phyloP scores from a whole-genome alignment of 2,329 filamentous ascomycete species.

The Tolypocladium album region DNA sequence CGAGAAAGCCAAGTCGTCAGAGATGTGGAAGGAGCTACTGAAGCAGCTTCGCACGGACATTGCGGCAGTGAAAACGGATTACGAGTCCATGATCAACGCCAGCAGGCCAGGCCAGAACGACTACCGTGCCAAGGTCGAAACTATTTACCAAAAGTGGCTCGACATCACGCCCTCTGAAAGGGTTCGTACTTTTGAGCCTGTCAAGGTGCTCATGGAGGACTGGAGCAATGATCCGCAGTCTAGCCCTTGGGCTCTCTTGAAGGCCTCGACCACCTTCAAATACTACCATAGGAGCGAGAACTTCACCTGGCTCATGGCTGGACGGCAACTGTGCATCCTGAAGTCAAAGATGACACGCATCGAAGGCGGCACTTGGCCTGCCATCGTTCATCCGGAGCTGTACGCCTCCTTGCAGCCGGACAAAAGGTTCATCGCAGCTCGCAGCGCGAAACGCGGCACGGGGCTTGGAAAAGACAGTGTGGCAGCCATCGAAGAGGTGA shows the following conservation, averaged over 20 bases:
- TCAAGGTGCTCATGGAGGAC: conserved; percentile 15
- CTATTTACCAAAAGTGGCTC: conserved; percentile 29
- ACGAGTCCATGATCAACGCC: conserved; percentile 17
- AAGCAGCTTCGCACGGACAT: conserved; percentile 23
- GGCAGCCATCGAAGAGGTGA: conserved; percentile 14
- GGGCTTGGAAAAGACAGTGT: conserved; percentile 12
- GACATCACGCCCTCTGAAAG: conserved; percentile 25
- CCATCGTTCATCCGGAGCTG: conserved; percentile 23
- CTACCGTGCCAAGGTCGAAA: conserved; percentile 17
- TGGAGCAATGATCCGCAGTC: conserved; percentile 13
- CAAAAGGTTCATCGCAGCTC: conserved; percentile 13
- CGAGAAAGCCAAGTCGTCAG: conserved; percentile 11
- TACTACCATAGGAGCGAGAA: conserved; percentile 15
- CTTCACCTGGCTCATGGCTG: conserved; percentile 38
- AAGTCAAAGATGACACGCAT: conserved; percentile 23
- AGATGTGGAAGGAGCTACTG: conserved; percentile 20
- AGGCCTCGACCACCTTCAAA: conserved; percentile 38
- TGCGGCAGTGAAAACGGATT: conserved; percentile 14
- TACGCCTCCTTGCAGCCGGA: conserved; percentile 26
- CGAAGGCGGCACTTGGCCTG: conserved; percentile 6
- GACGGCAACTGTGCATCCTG: conserved; percentile 35
- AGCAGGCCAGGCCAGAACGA: conserved; percentile 6
- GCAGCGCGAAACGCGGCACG: conserved; percentile 8
- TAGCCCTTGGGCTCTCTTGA: conserved; percentile 36
- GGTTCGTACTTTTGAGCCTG: conserved; percentile 11